Evolutionary conservation across 192 early-diverging fungal genomes (phyloP).

Genomic region (Rhizophagus sp.): DNA sequence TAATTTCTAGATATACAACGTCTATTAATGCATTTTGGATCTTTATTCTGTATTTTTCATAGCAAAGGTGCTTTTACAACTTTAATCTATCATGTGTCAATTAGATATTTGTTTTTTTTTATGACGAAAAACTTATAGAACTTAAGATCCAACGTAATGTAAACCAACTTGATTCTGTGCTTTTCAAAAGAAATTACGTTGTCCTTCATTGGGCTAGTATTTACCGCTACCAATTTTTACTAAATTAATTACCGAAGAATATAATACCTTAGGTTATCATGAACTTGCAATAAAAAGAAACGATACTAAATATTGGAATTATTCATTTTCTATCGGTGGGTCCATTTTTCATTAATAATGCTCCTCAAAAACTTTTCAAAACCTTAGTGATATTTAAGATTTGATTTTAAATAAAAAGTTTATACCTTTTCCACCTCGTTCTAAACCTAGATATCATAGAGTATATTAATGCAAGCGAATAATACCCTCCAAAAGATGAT

Average conservation of each 20-base stretch:
- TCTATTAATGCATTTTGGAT: neutral
- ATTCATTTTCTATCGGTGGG: neutral
- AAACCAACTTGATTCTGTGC: neutral
- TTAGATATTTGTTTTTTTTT: no score
- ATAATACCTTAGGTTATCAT: neutral
- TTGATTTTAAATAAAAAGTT: neutral
- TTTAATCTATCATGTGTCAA: no score
- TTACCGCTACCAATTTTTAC: neutral
- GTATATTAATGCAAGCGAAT: neutral
- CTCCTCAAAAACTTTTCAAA: neutral
- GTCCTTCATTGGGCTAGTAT: neutral
- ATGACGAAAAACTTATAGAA: neutral
- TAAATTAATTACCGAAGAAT: neutral
- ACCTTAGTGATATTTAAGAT: neutral
- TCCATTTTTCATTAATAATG: neutral
- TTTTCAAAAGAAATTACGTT: neutral
- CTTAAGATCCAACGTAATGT: neutral
- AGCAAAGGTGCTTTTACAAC: no score
- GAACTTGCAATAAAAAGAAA: neutral
- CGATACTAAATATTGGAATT: conserved; percentile 24
- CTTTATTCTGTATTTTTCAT: no score
- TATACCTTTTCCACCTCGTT: neutral
- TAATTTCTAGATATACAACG: conserved; percentile 5
- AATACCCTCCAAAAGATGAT: neutral
- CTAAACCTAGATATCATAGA: neutral